Evolutionary conservation across 352 stramenopile genomes (phyloP), one percentile per base, ranked within the genome.

Genomic region (Phytopythium oedochilum): DNA sequence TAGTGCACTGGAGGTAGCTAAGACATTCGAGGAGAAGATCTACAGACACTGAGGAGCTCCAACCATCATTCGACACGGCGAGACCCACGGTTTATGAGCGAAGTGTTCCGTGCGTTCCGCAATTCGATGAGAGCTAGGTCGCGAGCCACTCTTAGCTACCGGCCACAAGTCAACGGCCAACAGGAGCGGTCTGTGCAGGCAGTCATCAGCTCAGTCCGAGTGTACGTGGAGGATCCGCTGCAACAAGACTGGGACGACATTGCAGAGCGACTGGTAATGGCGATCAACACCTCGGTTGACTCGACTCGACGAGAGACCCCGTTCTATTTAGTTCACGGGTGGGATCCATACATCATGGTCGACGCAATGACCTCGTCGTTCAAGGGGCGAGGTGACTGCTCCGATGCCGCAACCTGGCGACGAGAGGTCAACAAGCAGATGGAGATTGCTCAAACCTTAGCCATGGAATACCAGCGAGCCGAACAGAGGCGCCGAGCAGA

Each of bases 61-160:
- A 3, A 46, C 46, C 6, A 29, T 64, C 1, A 53, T 64, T 2
- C 42, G 57, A 2, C 57, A 64, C 25, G 53, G 55, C 15, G 45
- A 5, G 59, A 61, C 14, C 59, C 53, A 15, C 36, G 53, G 18
- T 64, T 64, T 31, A 55, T 59, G 59, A 53, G 50, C 3, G 53
- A 64, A 15, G 51, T 60, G 1, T 57, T 58, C 25, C 31, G 45
- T 5, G 36, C 42, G 3, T 65, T 65, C 39, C 18, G 42, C 2
- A 44, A 61, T 14, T 53, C 55, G 53, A 60, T 61, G 25, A 26
- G 54, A 25, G 34, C 23, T 1, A 22, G 45, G 5, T 52, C 29
- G 1, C 23, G 53, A 23, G 45, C 46, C 0, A 61, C 59, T 15
- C 20, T 65, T 15, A 54, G 34, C 15, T 65, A 61, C 42, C n/a